Base-by-base conservation (phyloP, 225 moss, liverwort and hornwort genomes). In the Antitrichia curtipendula region DNA sequence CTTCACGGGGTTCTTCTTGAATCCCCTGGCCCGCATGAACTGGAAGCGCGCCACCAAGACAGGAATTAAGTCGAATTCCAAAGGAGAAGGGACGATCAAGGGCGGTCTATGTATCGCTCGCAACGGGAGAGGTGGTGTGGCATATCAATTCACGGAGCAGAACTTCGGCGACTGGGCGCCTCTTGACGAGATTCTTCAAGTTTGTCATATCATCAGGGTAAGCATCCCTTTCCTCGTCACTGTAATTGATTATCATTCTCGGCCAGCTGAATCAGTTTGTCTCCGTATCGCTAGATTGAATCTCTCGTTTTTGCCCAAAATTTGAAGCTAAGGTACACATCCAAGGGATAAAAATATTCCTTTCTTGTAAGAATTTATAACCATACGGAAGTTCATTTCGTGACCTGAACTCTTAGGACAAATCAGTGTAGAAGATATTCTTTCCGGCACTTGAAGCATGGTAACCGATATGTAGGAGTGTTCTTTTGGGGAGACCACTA, bases 21-120 rank as follows among this genome's bases (percentile, higher is more conserved):
- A 96, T 68, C 88, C 95, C 17, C 52, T 91, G 62, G 96, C 98
- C 28, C 89, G 90, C 12, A 28, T 89, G 18, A 98, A 98, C 83
- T 97, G 88, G 90, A 97, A 91, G 81, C 96, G 97, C 66, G 98
- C 98, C 32, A 38, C n/a, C 14, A 95, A 80, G 40, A 87, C 95
- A 19, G 97, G 96, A 36, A 95, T 98, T 29, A 53, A 76, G 11
- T 90, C 89, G 82, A 98, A 94, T 27, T 4, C 68, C 4, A 91
- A 81, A 40, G 98, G 98, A 23, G 96, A 98, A 84, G 96, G 98
- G 57, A 68, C 16, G 22, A 92, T 97, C 69, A 98, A 97, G 91
- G 98, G 98, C 17, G 98, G 98, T 13, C 69, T 98, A 27, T 96
- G 91, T 87, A 88, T 98, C 40, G 88, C 95, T 57, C 94, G 95